Conservation (phyloP, 2,329 filamentous ascomycete genomes). For the Neonectria magnoliae region DNA sequence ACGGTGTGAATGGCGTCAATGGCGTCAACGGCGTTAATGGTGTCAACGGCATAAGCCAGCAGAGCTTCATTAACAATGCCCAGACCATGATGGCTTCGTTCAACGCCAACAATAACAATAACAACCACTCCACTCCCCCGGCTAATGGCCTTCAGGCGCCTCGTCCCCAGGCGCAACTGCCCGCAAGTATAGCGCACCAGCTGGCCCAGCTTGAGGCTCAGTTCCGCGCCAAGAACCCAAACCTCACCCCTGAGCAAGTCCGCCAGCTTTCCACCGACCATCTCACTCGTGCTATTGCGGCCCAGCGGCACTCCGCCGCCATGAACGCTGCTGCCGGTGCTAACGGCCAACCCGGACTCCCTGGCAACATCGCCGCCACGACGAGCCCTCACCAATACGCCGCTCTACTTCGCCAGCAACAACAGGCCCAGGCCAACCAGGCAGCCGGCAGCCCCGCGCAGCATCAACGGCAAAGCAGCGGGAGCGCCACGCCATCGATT, state of each 20-base stretch:
- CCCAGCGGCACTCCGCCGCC: slow-evolving; percentile 61
- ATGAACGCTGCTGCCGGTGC: slow-evolving; percentile 66
- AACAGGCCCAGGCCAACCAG: slow-evolving; percentile 57
- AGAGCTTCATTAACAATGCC: slow-evolving; percentile 62
- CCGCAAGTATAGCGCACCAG: slow-evolving; percentile 59
- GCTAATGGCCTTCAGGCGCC: slow-evolving; percentile 56
- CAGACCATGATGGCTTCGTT: slow-evolving; percentile 64
- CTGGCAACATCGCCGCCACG: slow-evolving; percentile 59
- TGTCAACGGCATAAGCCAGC: slow-evolving; percentile 59
- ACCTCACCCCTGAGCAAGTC: slow-evolving; percentile 59
- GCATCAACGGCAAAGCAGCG: slow-evolving; percentile 50
- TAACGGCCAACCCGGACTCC: slow-evolving; percentile 57
- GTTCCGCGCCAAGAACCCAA: slow-evolving; percentile 62
- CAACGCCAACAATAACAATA: slow-evolving; percentile 52
- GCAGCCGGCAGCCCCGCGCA: slow-evolving; percentile 42
- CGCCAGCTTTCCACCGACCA: slow-evolving; percentile 63
- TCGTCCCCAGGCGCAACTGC: slow-evolving; percentile 54
- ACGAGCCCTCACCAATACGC: slow-evolving; percentile 69
- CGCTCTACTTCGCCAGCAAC: slow-evolving; percentile 66
- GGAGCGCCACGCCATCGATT: slow-evolving; percentile 52
- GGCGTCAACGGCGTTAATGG: slow-evolving; percentile 46
- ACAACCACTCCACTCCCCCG: slow-evolving; percentile 56
- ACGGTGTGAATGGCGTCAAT: slow-evolving; percentile 26
- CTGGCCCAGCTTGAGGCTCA: slow-evolving; percentile 63
- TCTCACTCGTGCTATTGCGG: slow-evolving; percentile 58